Evolutionary conservation across 306 rosid species (phyloP), one percentile per base, ranked within the genome.

Genomic region (Geum urbanum): DNA sequence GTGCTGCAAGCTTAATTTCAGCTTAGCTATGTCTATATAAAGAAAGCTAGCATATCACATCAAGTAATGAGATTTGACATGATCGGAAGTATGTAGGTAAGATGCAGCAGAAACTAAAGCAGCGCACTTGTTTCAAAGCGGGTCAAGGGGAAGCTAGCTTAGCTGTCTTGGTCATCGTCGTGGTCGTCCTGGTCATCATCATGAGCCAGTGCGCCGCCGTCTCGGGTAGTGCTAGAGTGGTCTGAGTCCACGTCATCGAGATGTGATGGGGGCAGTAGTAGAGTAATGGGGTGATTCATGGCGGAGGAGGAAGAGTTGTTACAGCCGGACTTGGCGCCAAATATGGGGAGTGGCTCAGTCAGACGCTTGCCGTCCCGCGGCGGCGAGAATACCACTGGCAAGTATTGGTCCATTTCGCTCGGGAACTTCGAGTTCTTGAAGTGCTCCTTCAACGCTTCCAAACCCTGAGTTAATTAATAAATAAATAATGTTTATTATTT

Each of bases 401-500:
- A 50, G 67, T 86, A 89, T 74, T 91, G 86, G 70, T 89, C 97
- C 84, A 78, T 81, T 72, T 91, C 97, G 76, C 91, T 85, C 71
- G 97, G 97, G 86, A 91, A 91, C 86, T 89, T 91, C 18, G 97
- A 91, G 85, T 91, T 91, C 96, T 87, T 89, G 83, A 91, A 91
- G 66, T 91, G 97, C 80, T 91, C 97, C 68, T 89, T 91, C 86
- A 91, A 80, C 1, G 91, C 90, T 72, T 91, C 96, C 91, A 91
- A 74, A 7, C 97, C 97, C 97, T 91, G 18, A 4, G 2, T 6
- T 5, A 16, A 27, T 27, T 50, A 4, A 50, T 24, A 22, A 56
- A 16, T 12, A 9, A 19, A 19, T 8, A 54, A 27, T 1, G 2
- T 27, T 27, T 20, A 54, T 8, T 9, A 46, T 46, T 0, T n/a